Conservation (phyloP, 805 yeast species). For the Lachancea lanzarotensis region DNA sequence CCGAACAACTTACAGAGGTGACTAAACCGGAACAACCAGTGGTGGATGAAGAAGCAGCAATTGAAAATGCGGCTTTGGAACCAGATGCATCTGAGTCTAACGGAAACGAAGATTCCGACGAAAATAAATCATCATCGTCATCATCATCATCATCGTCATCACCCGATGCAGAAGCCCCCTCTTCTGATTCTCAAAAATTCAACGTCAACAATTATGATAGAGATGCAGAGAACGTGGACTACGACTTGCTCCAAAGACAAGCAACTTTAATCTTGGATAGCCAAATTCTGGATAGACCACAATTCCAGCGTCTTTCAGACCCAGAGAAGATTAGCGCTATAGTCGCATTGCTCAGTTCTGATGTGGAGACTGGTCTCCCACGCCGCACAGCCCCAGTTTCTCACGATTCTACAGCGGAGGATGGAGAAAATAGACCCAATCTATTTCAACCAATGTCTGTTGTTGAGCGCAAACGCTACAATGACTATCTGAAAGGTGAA, state of each 20-base stretch:
- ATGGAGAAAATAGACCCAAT: conserved; percentile 51
- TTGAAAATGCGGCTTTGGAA: background rate
- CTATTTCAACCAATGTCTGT: conserved; percentile 48
- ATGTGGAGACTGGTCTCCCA: conserved; percentile 37
- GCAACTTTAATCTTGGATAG: conserved; percentile 26
- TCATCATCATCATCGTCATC: too few species aligned
- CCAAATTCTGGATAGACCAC: conserved; percentile 21
- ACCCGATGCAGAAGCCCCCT: background rate
- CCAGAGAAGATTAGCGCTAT: conserved; percentile 29
- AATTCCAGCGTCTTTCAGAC: conserved; percentile 36
- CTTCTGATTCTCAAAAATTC: background rate
- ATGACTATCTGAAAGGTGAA: conserved; percentile 47
- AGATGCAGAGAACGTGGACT: conserved; percentile 16
- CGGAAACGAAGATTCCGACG: conserved; percentile 1
- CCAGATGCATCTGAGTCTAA: background rate
- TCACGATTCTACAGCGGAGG: background rate
- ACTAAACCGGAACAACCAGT: conserved; percentile 2
- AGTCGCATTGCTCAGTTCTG: conserved; percentile 25
- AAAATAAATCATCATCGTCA: background rate
- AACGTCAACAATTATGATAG: background rate
- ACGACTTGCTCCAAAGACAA: conserved; percentile 27
- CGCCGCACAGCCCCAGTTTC: conserved; percentile 12
- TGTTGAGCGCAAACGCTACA: conserved; percentile 48
- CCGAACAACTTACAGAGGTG: background rate
- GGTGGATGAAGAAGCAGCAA: conserved; percentile 1